Evolutionary conservation across 2,329 filamentous ascomycete genomes (phyloP), one percentile per base, ranked within the genome.

Genomic region (Fusarium longipes): DNA sequence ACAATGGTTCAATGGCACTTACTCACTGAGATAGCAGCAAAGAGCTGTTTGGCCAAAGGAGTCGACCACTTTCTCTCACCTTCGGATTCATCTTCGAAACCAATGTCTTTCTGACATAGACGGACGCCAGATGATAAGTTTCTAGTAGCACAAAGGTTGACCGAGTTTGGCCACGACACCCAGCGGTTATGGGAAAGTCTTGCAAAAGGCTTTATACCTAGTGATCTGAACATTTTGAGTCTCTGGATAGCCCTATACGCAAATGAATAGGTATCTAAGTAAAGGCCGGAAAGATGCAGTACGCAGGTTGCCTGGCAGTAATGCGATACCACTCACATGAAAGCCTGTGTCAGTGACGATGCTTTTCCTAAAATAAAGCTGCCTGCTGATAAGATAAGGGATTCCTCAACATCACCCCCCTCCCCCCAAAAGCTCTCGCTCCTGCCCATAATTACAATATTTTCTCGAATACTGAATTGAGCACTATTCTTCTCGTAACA

Each of bases 31-130:
- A 98, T 97, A 43, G 93, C 94, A 77, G 94, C 89, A 56, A 90
- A 91, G 48, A 98, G 86, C 70, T 91, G 91, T 77, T 96, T 95
- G 9, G 95, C 94, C 63, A 99, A 81, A 15, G 95, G 94, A 5
- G 95, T 99, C 4, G 94, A 97, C 93, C 94, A 97, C 82, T 92
- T 82, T 65, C 91, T 85, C 55, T 82, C 66, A 22, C n/a, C 77
- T 52, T 75, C 66, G n/a, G 27, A 36, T 14, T 57, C 56, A 17
- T 27, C 77, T 54, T 74, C 43, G 27, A 48, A 48, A 30, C 53
- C 48, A 22, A 25, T 47, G 25, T 59, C 50, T 44, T 47, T 47
- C 35, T 65, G 72, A 36, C 62, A 61, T 29, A 54, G 69, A 30
- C 49, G 44, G 18, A 57, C 29, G 8, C 64, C 73, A 14, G 59